Percentiles rank a stretch among this genome's conserved stretches.
These are phyloP conservation scores for Beauveria rudraprayagi DNA, from an alignment of 2,329 filamentous ascomycete species.

Conservation along the genomic window DNA sequence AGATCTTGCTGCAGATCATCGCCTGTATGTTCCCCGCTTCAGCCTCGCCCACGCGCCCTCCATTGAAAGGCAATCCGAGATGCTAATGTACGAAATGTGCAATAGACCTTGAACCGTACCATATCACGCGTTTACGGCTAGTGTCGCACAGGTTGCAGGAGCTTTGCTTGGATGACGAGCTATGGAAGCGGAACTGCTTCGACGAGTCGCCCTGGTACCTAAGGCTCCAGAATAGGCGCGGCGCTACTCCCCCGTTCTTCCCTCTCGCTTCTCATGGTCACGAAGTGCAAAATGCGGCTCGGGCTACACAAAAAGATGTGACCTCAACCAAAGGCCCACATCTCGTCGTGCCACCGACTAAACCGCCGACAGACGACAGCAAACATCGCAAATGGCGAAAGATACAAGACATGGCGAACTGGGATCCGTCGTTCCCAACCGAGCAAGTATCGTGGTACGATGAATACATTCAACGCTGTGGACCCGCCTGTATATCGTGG, in stretches of 20 bases:
- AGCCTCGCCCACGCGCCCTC: slow-evolving; percentile 15
- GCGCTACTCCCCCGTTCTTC: background rate
- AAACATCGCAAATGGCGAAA: slow-evolving; percentile 17
- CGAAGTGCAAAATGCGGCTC: background rate
- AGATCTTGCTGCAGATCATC: slow-evolving; percentile 56
- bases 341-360: slow-evolving; percentile 30
- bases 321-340: background rate
- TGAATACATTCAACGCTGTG: slow-evolving; percentile 79
- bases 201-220: slow-evolving; percentile 59
- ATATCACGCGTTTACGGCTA: slow-evolving; percentile 57
- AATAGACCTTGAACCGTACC: slow-evolving; percentile 29
- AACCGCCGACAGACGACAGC: slow-evolving; percentile 20
- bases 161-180: slow-evolving; percentile 62
- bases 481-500: slow-evolving; percentile 68
- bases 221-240: slow-evolving; percentile 34
- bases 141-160: slow-evolving; percentile 58
- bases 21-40: slow-evolving; percentile 40
- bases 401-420: slow-evolving; percentile 60
- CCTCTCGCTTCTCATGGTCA: background rate
- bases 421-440: slow-evolving; percentile 68
- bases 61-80: background rate
- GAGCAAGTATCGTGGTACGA: slow-evolving; percentile 79
- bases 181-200: slow-evolving; percentile 74
- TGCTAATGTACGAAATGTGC: background rate
- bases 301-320: background rate